Evolutionary conservation across 2,329 filamentous ascomycete genomes (phyloP).

Genomic region (Aspergillus sp.): DNA sequence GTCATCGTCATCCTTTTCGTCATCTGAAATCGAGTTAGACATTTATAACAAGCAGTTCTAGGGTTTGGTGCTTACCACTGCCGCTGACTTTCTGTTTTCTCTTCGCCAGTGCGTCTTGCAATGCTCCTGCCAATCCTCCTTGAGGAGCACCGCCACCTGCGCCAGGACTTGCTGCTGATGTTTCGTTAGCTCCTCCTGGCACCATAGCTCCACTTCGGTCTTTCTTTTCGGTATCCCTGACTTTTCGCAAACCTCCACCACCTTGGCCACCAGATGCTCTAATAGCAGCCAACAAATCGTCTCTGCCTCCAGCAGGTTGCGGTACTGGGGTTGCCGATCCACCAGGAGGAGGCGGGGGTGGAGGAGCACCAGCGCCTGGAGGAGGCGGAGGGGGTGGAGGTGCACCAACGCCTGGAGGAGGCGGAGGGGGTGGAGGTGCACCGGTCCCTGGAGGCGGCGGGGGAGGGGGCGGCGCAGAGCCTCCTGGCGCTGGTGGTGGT

Average conservation of each 20-base stretch:
- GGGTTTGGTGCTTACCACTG: slow-evolving; percentile 70
- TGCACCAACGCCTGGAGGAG: slow-evolving; percentile 25
- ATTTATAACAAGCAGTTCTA: neutral
- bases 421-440: slow-evolving; percentile 41
- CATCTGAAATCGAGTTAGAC: slow-evolving; percentile 39
- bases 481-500: slow-evolving; percentile 38
- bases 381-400: slow-evolving; percentile 42
- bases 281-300: slow-evolving; percentile 49
- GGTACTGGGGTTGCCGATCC: slow-evolving; percentile 47
- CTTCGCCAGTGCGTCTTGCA: slow-evolving; percentile 74
- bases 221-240: slow-evolving; percentile 46
- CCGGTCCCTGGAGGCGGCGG: slow-evolving; percentile 29
- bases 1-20: slow-evolving; percentile 48
- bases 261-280: slow-evolving; percentile 51
- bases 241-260: slow-evolving; percentile 46
- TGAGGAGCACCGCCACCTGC: slow-evolving; percentile 54
- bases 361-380: slow-evolving; percentile 33
- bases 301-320: slow-evolving; percentile 37
- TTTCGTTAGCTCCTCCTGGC: slow-evolving; percentile 54
- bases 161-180: slow-evolving; percentile 57
- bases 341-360: slow-evolving; percentile 37
- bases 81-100: slow-evolving; percentile 92
- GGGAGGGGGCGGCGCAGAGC: slow-evolving; percentile 32
- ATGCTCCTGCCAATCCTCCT: slow-evolving; percentile 74
- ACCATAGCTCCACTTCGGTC: slow-evolving; percentile 48